A percentile compares a stretch with the other conserved stretches of the same genome.
Conservation (phyloP, 2,329 filamentous ascomycete species). For the Colletotrichum sp. region DNA sequence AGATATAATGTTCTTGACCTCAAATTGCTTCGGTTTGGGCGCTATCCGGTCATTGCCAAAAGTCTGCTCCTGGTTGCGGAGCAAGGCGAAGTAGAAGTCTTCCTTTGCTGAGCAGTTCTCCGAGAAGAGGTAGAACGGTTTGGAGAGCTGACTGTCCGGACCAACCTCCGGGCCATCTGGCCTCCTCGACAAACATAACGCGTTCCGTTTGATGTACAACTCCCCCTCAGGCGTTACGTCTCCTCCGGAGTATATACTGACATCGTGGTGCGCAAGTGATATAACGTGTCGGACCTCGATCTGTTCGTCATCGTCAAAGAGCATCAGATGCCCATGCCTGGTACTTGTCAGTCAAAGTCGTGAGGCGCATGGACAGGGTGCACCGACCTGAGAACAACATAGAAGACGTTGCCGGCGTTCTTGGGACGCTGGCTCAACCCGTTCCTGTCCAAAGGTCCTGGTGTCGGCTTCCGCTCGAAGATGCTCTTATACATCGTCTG, state of each 20-base stretch:
- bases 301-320: slow-evolving; percentile 95
- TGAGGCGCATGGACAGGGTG: not conserved
- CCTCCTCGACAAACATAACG: slow-evolving; percentile 79
- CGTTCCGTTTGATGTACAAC: slow-evolving; percentile 93
- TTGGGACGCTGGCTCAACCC: slow-evolving; percentile 59
- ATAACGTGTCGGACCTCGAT: slow-evolving; percentile 96
- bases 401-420: slow-evolving; percentile 87
- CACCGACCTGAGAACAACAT: slow-evolving; percentile 81
- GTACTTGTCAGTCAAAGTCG: slow-evolving; percentile 6
- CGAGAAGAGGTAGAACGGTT: slow-evolving; percentile 92
- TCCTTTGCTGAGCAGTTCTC: slow-evolving; percentile 97
- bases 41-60: slow-evolving; percentile 60
- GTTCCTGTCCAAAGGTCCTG: slow-evolving; percentile 53
- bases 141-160: slow-evolving; percentile 65
- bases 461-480: slow-evolving; percentile 76
- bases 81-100: slow-evolving; percentile 94
- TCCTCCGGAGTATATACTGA: slow-evolving; percentile 84
- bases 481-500: slow-evolving; percentile 98
- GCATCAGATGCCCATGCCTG: slow-evolving; percentile 93
- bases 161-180: slow-evolving; percentile 57
- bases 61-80: slow-evolving; percentile 81
- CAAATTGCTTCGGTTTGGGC: slow-evolving; percentile 77
- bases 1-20: slow-evolving; percentile 85
- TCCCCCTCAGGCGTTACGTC: slow-evolving; percentile 86
- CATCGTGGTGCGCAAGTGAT: slow-evolving; percentile 84